A percentile compares a stretch with the other conserved stretches of the same genome.
Evolutionary conservation across 768 basidiomycete genomes (phyloP).

Genomic region (Suillus paluster): DNA sequence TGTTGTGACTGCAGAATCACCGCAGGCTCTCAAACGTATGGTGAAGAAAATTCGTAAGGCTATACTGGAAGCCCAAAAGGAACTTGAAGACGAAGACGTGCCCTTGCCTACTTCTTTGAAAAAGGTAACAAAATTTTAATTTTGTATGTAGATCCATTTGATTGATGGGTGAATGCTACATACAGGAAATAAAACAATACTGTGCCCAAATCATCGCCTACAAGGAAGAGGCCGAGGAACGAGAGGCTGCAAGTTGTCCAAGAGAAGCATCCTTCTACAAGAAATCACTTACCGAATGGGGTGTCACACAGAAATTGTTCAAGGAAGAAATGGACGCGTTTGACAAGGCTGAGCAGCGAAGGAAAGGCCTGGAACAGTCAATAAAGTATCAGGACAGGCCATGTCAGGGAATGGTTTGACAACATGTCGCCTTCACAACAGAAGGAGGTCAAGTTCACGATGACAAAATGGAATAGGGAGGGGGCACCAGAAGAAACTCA

Average conservation of each 20-base stretch:
- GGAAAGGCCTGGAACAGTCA: background rate
- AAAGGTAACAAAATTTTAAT: background rate
- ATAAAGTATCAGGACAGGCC: background rate
- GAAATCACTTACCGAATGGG: background rate
- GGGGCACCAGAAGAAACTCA: background rate
- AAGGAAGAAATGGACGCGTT: background rate
- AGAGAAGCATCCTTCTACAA: background rate
- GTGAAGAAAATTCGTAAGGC: background rate
- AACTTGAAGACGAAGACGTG: background rate
- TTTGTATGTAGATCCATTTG: background rate
- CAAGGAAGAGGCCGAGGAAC: background rate
- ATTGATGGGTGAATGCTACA: too few relatives aligned
- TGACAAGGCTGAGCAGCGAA: background rate
- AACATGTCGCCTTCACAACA: background rate
- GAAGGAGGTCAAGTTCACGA: background rate
- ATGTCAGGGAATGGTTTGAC: constrained; percentile 5
- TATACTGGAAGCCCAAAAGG: background rate
- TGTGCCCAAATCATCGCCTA: too few relatives aligned
- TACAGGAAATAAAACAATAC: too few relatives aligned
- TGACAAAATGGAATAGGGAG: background rate
- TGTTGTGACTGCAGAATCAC: too few relatives aligned
- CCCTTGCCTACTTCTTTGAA: background rate
- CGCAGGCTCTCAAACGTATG: background rate
- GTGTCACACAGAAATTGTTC: background rate
- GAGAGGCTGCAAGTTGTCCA: background rate